These are phyloP conservation scores for Datisca glomerata DNA, from an alignment of 306 rosid species.

Conservation along the genomic window DNA sequence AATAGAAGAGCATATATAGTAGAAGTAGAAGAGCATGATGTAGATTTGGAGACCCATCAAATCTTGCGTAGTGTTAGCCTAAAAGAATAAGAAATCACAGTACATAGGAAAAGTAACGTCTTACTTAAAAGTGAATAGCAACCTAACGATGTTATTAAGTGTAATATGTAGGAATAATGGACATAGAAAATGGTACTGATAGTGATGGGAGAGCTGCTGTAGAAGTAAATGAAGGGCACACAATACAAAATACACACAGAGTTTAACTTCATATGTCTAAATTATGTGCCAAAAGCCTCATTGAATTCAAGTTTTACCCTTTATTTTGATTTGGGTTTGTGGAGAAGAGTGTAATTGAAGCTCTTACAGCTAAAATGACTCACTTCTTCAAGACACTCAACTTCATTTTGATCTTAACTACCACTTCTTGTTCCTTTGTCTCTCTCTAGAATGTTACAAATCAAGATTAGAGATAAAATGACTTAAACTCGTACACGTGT, in stretches of 20 bases:
- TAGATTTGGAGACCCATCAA: no score
- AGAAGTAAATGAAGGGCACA: constrained; percentile 21
- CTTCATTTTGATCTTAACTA: constrained; percentile 7
- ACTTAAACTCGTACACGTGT: not conserved
- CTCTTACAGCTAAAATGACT: constrained; percentile 11
- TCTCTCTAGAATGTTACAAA: not conserved
- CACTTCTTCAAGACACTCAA: constrained; percentile 9
- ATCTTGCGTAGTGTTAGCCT: not conserved
- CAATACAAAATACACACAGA: constrained; percentile 9
- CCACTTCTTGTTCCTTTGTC: not conserved
- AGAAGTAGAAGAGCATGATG: no score
- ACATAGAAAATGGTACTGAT: no score
- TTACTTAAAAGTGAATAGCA: no score
- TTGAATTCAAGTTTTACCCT: constrained; percentile 1
- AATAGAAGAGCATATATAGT: constrained; percentile 12
- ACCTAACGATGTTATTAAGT: no score
- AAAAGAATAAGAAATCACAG: constrained; percentile 11
- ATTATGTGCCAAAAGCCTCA: constrained; percentile 3
- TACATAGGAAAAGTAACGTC: constrained; percentile 5
- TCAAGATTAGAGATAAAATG: not conserved
- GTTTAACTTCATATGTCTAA: constrained; percentile 1
- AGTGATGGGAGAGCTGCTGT: constrained; percentile 12
- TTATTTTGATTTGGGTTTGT: constrained; percentile 1
- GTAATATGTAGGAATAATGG: no score
- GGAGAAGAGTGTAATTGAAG: constrained; percentile 5